Evolutionary conservation across 1,284 basidiomycete genomes (phyloP).

Genomic region (Cutaneotrichosporon sp.): DNA sequence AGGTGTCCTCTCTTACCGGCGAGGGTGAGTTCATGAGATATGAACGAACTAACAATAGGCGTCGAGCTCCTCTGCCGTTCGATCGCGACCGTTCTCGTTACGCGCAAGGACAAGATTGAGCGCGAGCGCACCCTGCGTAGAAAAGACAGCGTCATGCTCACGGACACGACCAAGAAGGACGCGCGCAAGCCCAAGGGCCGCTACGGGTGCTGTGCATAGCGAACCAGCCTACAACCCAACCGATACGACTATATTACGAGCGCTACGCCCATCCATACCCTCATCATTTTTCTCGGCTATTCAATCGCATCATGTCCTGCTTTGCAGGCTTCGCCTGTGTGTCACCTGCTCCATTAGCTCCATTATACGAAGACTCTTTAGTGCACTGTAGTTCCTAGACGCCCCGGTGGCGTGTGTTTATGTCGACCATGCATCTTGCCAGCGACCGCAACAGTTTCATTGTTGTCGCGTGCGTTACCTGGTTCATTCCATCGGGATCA

Average conservation of each 20-base stretch:
- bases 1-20: conserved; percentile 46
- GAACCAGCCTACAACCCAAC: background rate
- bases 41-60: conserved; percentile 21
- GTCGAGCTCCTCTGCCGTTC: conserved; percentile 50
- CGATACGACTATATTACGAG: background rate
- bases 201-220: conserved; percentile 21
- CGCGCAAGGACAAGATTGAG: conserved; percentile 49
- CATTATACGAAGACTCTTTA: conserved; percentile 7
- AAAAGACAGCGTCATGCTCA: conserved; percentile 50
- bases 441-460: background rate
- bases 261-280: background rate
- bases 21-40: conserved; percentile 35
- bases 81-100: conserved; percentile 46
- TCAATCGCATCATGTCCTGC: background rate
- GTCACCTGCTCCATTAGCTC: background rate
- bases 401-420: conserved; percentile 10
- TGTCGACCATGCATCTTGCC: conserved; percentile 9
- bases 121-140: conserved; percentile 41
- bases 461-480: too few relatives aligned
- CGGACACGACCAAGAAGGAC: conserved; percentile 30
- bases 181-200: conserved; percentile 21
- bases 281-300: conserved; percentile 1
- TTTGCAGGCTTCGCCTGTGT: background rate
- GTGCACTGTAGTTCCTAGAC: conserved; percentile 13
- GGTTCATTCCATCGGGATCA: too few relatives aligned